Conservation (phyloP, 2,329 filamentous ascomycete species). For the Eurotiales sp. region DNA sequence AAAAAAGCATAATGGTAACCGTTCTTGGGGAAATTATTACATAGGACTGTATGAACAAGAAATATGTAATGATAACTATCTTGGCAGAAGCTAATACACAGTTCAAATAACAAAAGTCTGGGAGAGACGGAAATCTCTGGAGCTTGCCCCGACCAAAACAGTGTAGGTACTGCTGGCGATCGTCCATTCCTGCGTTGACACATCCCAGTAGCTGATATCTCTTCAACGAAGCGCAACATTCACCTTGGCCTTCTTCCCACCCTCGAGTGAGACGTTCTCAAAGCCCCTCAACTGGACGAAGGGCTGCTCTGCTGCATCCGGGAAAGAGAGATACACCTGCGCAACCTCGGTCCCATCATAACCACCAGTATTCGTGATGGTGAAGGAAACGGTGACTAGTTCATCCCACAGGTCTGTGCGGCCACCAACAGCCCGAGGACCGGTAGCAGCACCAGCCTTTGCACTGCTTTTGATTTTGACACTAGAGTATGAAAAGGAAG, state of each 20-base stretch:
- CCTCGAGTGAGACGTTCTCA: slow-evolving; percentile 32
- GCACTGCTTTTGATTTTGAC: too few relatives aligned
- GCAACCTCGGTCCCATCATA: slow-evolving; percentile 50
- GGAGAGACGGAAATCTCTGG: too few relatives aligned
- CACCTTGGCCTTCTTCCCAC: slow-evolving; percentile 47
- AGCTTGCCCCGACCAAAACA: slow-evolving; percentile 5
- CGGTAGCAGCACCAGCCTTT: neutral
- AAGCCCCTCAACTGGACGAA: slow-evolving; percentile 11
- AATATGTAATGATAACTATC: too few relatives aligned
- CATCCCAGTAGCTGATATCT: slow-evolving; percentile 65
- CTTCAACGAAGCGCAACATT: slow-evolving; percentile 54
- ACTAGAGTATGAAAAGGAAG: slow-evolving; percentile 18
- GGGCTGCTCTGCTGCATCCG: slow-evolving; percentile 4
- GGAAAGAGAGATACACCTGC: slow-evolving; percentile 66
- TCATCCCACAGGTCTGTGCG: neutral
- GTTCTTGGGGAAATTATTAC: too few relatives aligned
- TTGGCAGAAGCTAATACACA: too few relatives aligned
- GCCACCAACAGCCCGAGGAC: neutral
- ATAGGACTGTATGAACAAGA: too few relatives aligned
- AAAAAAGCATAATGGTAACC: too few relatives aligned
- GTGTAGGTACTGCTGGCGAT: slow-evolving; percentile 3
- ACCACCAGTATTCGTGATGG: slow-evolving; percentile 49
- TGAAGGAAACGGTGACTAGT: slow-evolving; percentile 47
- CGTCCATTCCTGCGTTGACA: slow-evolving; percentile 56
- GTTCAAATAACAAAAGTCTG: too few relatives aligned